Conservation (phyloP, 1,139 yeast species). For the Debaryomyces udenii region DNA sequence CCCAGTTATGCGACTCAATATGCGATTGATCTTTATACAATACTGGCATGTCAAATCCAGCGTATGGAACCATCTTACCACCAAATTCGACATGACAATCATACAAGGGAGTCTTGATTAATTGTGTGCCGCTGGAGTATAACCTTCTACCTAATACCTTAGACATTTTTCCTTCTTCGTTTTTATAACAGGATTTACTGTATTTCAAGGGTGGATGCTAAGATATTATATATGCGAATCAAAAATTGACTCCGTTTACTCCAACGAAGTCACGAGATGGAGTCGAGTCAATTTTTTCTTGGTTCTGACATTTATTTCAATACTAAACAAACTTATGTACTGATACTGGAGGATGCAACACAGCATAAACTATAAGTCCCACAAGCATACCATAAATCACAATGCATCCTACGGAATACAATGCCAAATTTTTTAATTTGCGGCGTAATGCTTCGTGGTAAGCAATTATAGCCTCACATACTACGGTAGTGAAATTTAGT, state of each 20-base stretch:
- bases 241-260: slow-evolving; percentile 6
- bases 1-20: slow-evolving; percentile 94
- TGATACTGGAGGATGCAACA: slow-evolving; percentile 8
- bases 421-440: neutral
- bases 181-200: neutral
- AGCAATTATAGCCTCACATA: slow-evolving; percentile 4
- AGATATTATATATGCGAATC: slow-evolving; percentile 2
- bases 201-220: neutral
- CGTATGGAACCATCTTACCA: slow-evolving; percentile 93
- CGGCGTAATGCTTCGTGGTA: slow-evolving; percentile 1
- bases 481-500: slow-evolving; percentile 1
- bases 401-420: slow-evolving; percentile 4
- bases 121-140: slow-evolving; percentile 11
- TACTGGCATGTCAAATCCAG: slow-evolving; percentile 95
- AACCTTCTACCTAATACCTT: slow-evolving; percentile 14
- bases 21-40: slow-evolving; percentile 81
- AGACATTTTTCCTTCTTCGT: slow-evolving; percentile 18
- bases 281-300: slow-evolving; percentile 1
- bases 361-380: slow-evolving; percentile 6
- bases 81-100: slow-evolving; percentile 77
- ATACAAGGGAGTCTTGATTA: slow-evolving; percentile 74
- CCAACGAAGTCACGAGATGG: neutral
- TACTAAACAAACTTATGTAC: slow-evolving; percentile 1
- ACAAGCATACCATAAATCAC: slow-evolving; percentile 5
- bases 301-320: slow-evolving; percentile 5